These are phyloP conservation scores for Musa acuminata DNA, from an alignment of 176 grass and related monocot species.

Conservation along the genomic window DNA sequence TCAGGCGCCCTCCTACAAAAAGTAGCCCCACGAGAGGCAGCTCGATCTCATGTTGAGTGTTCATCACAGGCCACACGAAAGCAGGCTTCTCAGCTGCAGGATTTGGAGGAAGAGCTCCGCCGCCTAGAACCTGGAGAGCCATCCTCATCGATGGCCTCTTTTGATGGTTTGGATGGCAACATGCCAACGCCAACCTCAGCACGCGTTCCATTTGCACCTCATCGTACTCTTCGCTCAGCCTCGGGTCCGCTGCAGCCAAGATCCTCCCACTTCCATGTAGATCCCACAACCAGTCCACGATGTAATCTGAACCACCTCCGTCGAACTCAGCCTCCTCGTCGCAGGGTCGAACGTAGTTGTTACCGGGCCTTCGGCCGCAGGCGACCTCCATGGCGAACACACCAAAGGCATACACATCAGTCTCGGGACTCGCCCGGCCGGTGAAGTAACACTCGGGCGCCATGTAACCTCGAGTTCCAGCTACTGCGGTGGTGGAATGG, in stretches of 20 bases:
- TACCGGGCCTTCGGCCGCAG: constrained; percentile 22
- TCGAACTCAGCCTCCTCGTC: background rate
- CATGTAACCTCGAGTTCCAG: constrained; percentile 45
- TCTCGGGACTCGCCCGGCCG: constrained; percentile 41
- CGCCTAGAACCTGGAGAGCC: constrained; percentile 35
- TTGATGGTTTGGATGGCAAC: constrained; percentile 45
- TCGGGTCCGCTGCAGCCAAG: constrained; percentile 3
- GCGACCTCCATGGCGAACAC: constrained; percentile 45
- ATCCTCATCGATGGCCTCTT: constrained; percentile 39
- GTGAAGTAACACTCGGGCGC: constrained; percentile 59
- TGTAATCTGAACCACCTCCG: background rate
- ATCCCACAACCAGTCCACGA: constrained; percentile 11
- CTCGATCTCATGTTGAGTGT: background rate
- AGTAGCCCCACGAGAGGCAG: background rate
- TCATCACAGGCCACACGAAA: background rate
- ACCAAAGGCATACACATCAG: constrained; percentile 30
- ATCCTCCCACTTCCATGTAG: background rate
- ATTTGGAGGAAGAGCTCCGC: constrained; percentile 23
- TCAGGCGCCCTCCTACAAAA: background rate
- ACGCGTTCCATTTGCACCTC: constrained; percentile 21
- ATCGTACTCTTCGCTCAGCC: background rate
- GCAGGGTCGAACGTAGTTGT: background rate
- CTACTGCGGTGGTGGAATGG: constrained; percentile 43
- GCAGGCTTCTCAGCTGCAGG: constrained; percentile 9
- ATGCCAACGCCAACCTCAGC: constrained; percentile 40